Evolutionary conservation across 352 stramenopile genomes (phyloP).

Genomic region (Phytophthora sp.): DNA sequence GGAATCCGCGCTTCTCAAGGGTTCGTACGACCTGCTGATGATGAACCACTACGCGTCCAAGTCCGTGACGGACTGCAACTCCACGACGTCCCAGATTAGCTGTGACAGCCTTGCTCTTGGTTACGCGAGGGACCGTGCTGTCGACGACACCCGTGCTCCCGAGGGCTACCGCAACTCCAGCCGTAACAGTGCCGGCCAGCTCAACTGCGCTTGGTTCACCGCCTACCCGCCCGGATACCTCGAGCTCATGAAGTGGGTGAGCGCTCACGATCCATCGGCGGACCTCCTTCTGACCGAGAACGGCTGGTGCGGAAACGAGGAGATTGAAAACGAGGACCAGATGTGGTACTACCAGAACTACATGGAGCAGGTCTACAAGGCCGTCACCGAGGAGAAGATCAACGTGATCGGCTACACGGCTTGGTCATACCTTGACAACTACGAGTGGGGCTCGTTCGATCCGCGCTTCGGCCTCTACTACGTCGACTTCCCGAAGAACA

Average conservation of each 20-base stretch:
- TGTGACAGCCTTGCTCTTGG: slow-evolving; percentile 34
- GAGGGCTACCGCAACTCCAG: too few relatives aligned
- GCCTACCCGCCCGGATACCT: slow-evolving; percentile 61
- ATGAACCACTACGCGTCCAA: slow-evolving; percentile 95
- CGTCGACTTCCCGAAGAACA: slow-evolving; percentile 48
- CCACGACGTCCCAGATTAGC: slow-evolving; percentile 43
- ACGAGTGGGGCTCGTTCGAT: slow-evolving; percentile 32
- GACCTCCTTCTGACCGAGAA: slow-evolving; percentile 63
- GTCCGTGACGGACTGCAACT: slow-evolving; percentile 60
- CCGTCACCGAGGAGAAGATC: too few relatives aligned
- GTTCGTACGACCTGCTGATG: slow-evolving; percentile 94
- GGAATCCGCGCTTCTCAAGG: slow-evolving; percentile 72
- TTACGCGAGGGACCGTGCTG: slow-evolving; percentile 40
- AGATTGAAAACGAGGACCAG: slow-evolving; percentile 50
- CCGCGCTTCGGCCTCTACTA: slow-evolving; percentile 55
- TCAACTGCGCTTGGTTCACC: slow-evolving; percentile 33
- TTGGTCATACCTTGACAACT: slow-evolving; percentile 25
- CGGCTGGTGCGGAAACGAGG: slow-evolving; percentile 56
- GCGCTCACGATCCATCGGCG: slow-evolving; percentile 43
- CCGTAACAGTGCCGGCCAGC: too few relatives aligned
- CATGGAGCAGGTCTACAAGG: too few relatives aligned
- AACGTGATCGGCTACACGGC: slow-evolving; percentile 29
- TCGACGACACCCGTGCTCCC: slow-evolving; percentile 39
- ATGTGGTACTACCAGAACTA: slow-evolving; percentile 41
- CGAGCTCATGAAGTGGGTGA: slow-evolving; percentile 52